These are phyloP conservation scores for Clonostachys byssicola DNA, from an alignment of 2,329 filamentous ascomycete species.

Conservation along the genomic window DNA sequence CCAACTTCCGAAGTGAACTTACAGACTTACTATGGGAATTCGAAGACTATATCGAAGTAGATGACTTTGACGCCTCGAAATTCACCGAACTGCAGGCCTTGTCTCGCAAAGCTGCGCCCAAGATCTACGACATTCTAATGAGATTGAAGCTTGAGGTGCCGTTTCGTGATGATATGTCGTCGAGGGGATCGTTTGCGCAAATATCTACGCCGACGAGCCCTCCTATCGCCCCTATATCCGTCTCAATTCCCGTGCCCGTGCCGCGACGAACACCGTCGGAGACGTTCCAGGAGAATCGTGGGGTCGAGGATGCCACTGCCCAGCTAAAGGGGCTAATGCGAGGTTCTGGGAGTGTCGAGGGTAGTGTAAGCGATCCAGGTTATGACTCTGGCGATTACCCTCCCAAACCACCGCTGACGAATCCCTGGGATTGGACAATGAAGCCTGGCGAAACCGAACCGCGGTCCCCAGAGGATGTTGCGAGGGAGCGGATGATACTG, in stretches of 20 bases:
- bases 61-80: slow-evolving; percentile 45
- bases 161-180: slow-evolving; percentile 11
- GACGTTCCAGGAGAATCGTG: slow-evolving; percentile 5
- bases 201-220: slow-evolving; percentile 5
- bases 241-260: not conserved
- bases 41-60: slow-evolving; percentile 46
- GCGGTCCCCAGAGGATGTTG: slow-evolving; percentile 9
- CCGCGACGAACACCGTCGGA: slow-evolving; percentile 1
- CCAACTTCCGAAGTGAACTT: slow-evolving; percentile 39
- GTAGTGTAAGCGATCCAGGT: slow-evolving; percentile 1
- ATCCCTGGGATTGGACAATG: slow-evolving; percentile 42
- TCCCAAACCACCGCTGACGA: slow-evolving; percentile 29
- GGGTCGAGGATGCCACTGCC: slow-evolving; percentile 18
- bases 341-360: not conserved
- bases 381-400: not conserved
- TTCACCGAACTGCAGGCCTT: slow-evolving; percentile 42
- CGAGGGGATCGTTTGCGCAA: slow-evolving; percentile 7
- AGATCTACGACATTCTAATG: slow-evolving; percentile 45
- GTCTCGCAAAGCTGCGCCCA: slow-evolving; percentile 42
- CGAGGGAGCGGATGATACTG: not conserved
- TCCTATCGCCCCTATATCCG: slow-evolving; percentile 4
- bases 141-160: slow-evolving; percentile 46
- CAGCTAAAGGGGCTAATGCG: slow-evolving; percentile 18
- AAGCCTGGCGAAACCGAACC: slow-evolving; percentile 11
- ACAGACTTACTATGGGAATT: slow-evolving; percentile 51